Evolutionary conservation across 2,329 filamentous ascomycete species (phyloP).

Genomic region (Apiospora marii): DNA sequence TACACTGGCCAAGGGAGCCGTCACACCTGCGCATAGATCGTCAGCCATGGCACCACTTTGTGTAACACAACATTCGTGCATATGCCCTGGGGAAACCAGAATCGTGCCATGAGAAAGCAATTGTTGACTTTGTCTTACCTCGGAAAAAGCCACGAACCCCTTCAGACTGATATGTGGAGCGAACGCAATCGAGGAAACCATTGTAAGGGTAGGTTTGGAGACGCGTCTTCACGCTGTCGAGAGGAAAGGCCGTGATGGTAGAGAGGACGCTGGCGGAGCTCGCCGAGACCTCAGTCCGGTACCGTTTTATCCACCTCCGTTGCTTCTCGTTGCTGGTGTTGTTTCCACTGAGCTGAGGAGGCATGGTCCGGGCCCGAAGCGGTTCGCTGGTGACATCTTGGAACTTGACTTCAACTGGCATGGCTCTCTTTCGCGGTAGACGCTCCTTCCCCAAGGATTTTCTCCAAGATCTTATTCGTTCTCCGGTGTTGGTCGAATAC

Average conservation of each 20-base stretch:
- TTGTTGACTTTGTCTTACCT: slow-evolving; percentile 57
- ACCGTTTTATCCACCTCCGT: slow-evolving; percentile 71
- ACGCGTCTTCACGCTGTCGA: slow-evolving; percentile 89
- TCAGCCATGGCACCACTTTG: slow-evolving; percentile 8
- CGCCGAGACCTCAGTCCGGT: slow-evolving; percentile 82
- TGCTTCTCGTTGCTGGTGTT: slow-evolving; percentile 41
- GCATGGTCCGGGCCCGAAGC: slow-evolving; percentile 53
- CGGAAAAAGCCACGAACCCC: slow-evolving; percentile 81
- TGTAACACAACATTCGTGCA: not conserved
- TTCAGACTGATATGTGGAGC: slow-evolving; percentile 78
- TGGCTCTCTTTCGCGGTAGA: slow-evolving; percentile 36
- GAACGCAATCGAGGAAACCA: slow-evolving; percentile 77
- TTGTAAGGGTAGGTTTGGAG: slow-evolving; percentile 87
- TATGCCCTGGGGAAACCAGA: not conserved
- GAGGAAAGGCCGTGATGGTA: slow-evolving; percentile 81
- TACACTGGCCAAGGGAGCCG: slow-evolving; percentile 81
- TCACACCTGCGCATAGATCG: slow-evolving; percentile 63
- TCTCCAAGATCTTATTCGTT: slow-evolving; percentile 22
- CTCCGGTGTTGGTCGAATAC: slow-evolving; percentile 33
- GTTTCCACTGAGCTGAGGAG: slow-evolving; percentile 41
- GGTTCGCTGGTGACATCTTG: slow-evolving; percentile 54
- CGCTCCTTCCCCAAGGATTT: not conserved
- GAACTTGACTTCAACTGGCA: slow-evolving; percentile 49
- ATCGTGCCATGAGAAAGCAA: slow-evolving; percentile 17
- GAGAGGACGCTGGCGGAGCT: slow-evolving; percentile 80